Conservation (phyloP, 768 basidiomycete genomes). For the Cystofilobasidium capitatum region DNA sequence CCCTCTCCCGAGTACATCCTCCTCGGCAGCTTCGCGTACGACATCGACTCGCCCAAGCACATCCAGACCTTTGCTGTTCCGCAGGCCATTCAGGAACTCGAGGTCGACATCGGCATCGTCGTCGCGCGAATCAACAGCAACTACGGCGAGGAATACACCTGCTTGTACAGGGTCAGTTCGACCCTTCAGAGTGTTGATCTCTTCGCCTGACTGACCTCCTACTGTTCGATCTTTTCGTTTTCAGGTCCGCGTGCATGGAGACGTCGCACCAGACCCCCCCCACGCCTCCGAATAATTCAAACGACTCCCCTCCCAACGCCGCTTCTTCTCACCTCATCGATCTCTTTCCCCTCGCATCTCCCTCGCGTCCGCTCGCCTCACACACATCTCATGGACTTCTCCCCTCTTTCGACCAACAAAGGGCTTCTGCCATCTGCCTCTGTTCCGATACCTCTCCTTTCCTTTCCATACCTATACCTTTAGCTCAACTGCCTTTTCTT, state of each 20-base stretch:
- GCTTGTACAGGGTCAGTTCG: slow-evolving; percentile 48
- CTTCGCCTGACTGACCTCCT: not conserved
- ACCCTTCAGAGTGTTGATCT: not conserved
- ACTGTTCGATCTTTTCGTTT: not conserved
- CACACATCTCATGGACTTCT: too few relatives aligned
- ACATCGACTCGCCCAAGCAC: slow-evolving; percentile 48
- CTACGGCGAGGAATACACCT: slow-evolving; percentile 81
- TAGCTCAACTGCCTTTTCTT: too few relatives aligned
- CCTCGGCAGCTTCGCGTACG: slow-evolving; percentile 60
- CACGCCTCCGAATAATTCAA: not conserved
- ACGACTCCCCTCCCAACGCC: too few relatives aligned
- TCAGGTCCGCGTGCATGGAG: slow-evolving; percentile 24
- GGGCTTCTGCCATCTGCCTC: too few relatives aligned
- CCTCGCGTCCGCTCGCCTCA: too few relatives aligned
- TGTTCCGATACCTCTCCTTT: too few relatives aligned
- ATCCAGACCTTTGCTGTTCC: slow-evolving; percentile 74
- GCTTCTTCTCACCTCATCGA: too few relatives aligned
- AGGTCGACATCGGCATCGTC: slow-evolving; percentile 75
- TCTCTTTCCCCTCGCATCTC: not conserved
- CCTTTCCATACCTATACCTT: too few relatives aligned
- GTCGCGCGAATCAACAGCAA: slow-evolving; percentile 70
- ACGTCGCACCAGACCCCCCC: not conserved
- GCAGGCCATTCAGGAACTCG: slow-evolving; percentile 56
- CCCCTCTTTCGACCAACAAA: too few relatives aligned
- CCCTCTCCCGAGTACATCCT: slow-evolving; percentile 44